Base-by-base conservation (phyloP, 2,329 filamentous ascomycete genomes). In the Sclerotinia subarctica region DNA sequence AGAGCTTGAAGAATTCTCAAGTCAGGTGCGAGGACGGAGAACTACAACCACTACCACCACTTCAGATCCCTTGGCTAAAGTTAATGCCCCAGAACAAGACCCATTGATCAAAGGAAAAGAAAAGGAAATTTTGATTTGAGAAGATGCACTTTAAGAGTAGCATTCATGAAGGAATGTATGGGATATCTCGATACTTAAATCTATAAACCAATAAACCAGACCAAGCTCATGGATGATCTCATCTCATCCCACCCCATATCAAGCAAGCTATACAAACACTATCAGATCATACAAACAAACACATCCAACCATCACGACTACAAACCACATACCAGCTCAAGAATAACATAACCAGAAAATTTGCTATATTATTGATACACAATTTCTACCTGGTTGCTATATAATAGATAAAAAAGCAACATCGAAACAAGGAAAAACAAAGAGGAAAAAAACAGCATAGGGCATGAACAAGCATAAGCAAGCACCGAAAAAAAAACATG, bases 1-100 rank as follows among this genome's bases (percentile, higher is more conserved):
- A 74, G 94, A 97, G 78, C 83, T 95, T 58, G 93, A 98, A 77
- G 90, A 94, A 72, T 90, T 89, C 76, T 79, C 80, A 1, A 88
- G 86, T 70, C 77, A 78, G 69, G 65, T 75, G 58, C 71, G 66
- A 42, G 67, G 66, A 2, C 44, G 49, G 8, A 66, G 58, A 51
- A 17, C 38, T 11, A 47, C 32, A 17, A 38, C 32, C 3, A 2
- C 52, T 15, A 5, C n/a, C 47, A 38, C 21, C 19, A 7, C 29
- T 35, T 35, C 52, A 19, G 5, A 11, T 24, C 44, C 6, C 6
- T 13, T 3, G 10, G 21, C 21, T 5, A 42, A 42, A 13, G 38
- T 42, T 42, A 17, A 42, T 5, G 4, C 38, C 38, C 38, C 13
- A 15, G 38, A 5, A 10, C 58, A 7, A 32, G 29, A 62, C 35